phyloP scores from a whole-genome alignment of 1,284 basidiomycete genomes.

The Phylloboletellus chloephorus region DNA sequence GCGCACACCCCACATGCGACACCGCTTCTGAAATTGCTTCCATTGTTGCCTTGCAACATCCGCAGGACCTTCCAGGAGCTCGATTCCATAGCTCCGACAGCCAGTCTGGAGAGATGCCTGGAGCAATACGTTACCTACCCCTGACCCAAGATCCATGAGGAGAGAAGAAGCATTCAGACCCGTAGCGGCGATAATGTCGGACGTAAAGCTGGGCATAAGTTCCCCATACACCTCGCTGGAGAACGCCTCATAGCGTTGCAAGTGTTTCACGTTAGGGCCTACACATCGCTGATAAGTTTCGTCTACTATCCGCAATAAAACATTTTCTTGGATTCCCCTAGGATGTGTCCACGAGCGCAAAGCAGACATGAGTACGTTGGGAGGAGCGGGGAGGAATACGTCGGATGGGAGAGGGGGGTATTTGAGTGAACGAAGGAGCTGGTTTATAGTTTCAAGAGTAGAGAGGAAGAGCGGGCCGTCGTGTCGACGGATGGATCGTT shows the following conservation, averaged over 20 bases:
- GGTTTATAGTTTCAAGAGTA: constrained; percentile 54
- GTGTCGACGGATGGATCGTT: constrained; percentile 55
- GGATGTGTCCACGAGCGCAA: constrained; percentile 44
- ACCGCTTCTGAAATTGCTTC: constrained; percentile 56
- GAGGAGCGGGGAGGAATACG: constrained; percentile 37
- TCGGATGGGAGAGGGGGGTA: constrained; percentile 51
- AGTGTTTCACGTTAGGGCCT: constrained; percentile 59
- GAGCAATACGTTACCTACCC: constrained; percentile 73
- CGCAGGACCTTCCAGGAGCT: constrained; percentile 59
- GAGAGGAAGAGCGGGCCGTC: constrained; percentile 68
- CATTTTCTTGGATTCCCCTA: constrained; percentile 48
- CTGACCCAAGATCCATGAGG: constrained; percentile 73
- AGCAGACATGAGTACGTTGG: constrained; percentile 45
- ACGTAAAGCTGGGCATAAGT: constrained; percentile 62
- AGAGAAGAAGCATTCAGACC: constrained; percentile 55
- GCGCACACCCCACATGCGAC: constrained; percentile 70
- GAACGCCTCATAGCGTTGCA: constrained; percentile 68
- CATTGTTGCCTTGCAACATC: constrained; percentile 58
- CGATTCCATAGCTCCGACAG: constrained; percentile 68
- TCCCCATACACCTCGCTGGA: constrained; percentile 74
- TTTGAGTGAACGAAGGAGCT: constrained; percentile 54
- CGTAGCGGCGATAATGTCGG: constrained; percentile 57
- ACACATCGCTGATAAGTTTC: constrained; percentile 77
- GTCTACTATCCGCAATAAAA: constrained; percentile 64
- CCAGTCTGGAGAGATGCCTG: constrained; percentile 73